Base-by-base conservation (phyloP, 2,329 filamentous ascomycete species). In the Periconia sp. region DNA sequence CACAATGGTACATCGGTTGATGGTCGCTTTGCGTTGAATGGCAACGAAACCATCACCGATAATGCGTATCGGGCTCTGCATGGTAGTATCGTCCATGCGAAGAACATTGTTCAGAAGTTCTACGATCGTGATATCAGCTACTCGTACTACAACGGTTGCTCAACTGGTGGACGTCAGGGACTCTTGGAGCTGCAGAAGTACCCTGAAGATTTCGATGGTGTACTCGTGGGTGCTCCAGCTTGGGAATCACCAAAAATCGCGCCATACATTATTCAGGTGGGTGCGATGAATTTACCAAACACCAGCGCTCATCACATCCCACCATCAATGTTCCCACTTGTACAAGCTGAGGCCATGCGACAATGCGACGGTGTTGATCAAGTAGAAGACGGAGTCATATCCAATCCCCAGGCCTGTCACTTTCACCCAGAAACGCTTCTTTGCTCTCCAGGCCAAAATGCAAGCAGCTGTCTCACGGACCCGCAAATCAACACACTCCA, bases 81-180 rank as follows among this genome's bases (percentile, higher is more conserved):
- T 51, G 73, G 71, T 5, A 72, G 73, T 1, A 69, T 76, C 4
- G 68, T 66, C 7, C 46, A 76, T 6, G 74, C 73, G 10, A 80
- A 80, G 55, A 42, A 66, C 11, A 53, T 81, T 6, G 65, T 73
- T 2, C 52, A 72, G 24, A 60, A 64, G 1, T 81, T 76, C 63
- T 81, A 81, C 47, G 61, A 65, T 3, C 65, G 48, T 5, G 53
- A 56, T 7, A 25, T 25, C 4, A 29, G 16, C 18, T 41, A 41
- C 22, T 29, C 26, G 4, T 83, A 82, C 58, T 82, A 74, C 44
- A 52, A 76, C 1, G 81, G 80, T 7, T 83, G 80, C 55, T 82
- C 78, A 0, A 74, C 77, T 0, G 81, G 81, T 5, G 80, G 81
- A 1, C 69, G 80, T 0, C 77, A 83, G 64, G 81, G 78, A 4